A percentile compares a stretch with the other conserved stretches of the same genome.
These are phyloP conservation scores for Keithomyces neogunnii DNA, from an alignment of 2,329 filamentous ascomycete genomes.

Conservation along the genomic window DNA sequence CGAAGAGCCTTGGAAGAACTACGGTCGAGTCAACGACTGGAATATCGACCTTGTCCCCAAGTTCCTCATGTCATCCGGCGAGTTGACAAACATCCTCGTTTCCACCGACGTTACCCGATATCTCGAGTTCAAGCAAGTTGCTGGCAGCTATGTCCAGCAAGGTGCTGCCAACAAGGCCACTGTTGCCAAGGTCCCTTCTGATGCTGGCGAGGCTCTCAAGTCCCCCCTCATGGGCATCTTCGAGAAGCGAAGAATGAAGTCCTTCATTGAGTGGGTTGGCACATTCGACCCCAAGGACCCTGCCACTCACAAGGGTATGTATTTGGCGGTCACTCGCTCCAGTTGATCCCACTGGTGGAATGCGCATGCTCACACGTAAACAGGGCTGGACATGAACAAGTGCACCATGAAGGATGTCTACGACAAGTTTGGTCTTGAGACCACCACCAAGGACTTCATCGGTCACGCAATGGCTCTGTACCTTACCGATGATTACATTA, in stretches of 20 bases:
- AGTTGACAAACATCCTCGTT: constrained; percentile 96
- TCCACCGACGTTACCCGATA: constrained; percentile 88
- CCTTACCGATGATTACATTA: constrained; percentile 82
- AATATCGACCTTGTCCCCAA: constrained; percentile 98
- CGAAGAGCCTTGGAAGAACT: constrained; percentile 96
- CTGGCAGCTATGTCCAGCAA: constrained; percentile 94
- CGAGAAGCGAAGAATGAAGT: constrained; percentile 95
- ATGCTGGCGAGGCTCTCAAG: constrained; percentile 79
- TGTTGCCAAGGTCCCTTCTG: constrained; percentile 93
- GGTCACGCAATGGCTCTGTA: constrained; percentile 98
- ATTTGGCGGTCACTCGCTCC: not conserved
- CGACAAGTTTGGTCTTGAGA: constrained; percentile 92
- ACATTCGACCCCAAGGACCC: constrained; percentile 76
- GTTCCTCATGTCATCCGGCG: constrained; percentile 96
- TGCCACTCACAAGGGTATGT: constrained; percentile 78
- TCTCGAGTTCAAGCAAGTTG: constrained; percentile 89
- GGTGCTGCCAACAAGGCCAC: constrained; percentile 74
- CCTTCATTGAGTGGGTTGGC: constrained; percentile 93
- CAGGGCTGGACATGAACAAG: constrained; percentile 70
- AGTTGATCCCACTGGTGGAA: not conserved
- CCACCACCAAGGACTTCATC: constrained; percentile 86
- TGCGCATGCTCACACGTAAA: constrained; percentile 9
- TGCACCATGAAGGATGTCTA: constrained; percentile 98
- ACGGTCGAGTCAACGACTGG: constrained; percentile 95
- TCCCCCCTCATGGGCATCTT: constrained; percentile 96